A percentile compares a stretch with the other conserved stretches of the same genome.
Conservation (phyloP, 139 green algal genomes). For the Eudorina sp. region DNA sequence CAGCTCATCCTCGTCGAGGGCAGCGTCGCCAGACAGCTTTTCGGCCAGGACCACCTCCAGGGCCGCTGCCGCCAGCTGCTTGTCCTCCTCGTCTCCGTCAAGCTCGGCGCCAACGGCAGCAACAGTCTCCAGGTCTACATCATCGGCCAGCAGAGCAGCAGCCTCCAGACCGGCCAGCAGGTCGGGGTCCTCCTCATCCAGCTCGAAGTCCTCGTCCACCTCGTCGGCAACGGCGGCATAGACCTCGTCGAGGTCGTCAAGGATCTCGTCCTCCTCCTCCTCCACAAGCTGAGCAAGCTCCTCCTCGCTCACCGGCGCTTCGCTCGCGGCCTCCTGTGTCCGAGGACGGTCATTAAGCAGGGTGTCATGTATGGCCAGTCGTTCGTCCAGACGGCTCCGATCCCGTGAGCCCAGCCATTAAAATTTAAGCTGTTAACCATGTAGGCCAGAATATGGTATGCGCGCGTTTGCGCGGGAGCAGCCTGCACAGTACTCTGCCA, state of each 20-base stretch:
- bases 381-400: no score
- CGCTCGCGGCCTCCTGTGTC: background rate
- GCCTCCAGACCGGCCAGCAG: conserved; percentile 25
- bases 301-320: conserved; percentile 1
- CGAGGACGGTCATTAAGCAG: no score
- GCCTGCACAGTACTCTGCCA: no score
- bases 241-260: background rate
- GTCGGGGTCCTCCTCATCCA: conserved; percentile 27
- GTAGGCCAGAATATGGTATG: no score
- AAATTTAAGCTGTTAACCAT: no score
- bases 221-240: background rate
- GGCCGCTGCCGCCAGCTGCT: background rate
- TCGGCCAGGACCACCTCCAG: background rate
- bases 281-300: conserved; percentile 29
- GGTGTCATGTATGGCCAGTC: no score
- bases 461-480: no score
- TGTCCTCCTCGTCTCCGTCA: conserved; percentile 30
- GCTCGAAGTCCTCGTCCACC: conserved; percentile 13
- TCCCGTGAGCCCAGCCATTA: no score
- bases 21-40: background rate
- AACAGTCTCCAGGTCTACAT: background rate
- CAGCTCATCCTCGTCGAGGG: background rate
- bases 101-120: conserved; percentile 16
- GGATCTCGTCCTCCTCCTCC: conserved; percentile 31
- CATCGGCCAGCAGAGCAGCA: background rate